Base-by-base conservation (phyloP, 805 yeast species). In the Kazachstania viticola region DNA sequence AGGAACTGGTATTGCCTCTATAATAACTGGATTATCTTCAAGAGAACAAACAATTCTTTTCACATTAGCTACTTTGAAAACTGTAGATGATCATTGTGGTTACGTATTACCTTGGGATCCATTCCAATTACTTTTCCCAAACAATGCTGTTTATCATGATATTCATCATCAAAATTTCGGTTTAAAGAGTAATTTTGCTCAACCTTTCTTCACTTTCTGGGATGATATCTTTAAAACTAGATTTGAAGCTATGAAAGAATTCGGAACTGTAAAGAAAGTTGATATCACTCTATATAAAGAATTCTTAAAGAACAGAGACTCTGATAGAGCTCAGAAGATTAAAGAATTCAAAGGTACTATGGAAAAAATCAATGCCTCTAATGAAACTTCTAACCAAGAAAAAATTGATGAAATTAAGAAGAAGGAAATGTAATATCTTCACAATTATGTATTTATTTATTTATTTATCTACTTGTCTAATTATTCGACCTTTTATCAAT, bases 61-160 rank as follows among this genome's bases (percentile, higher is more conserved):
- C 59, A 75, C 88, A 2, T 83, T 91, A 54, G 82, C 95, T 12
- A 91, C 98, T 2, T 58, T 91, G 71, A 91, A 91, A 58, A 91
- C 98, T 1, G 95, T 91, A 30, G 97, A 91, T 55, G 98, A 91
- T 56, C 98, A 91, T 60, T 91, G 97, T 58, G 98, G 98, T n/a
- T 91, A 88, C 57, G 75, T 87, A 18, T 64, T 91, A 34, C 97
- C 97, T 12, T 80, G 64, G 55, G 98, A 91, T 57, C 75, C 87
- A 15, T 80, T 91, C 67, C 98, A 91, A 64, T 52, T 74, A 27
- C 35, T 88, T 15, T 91, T 91, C 71, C 97, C 96, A 41, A 91
- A 91, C 62, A 85, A 91, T 53, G 80, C 97, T 11, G 79, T 85
- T 21, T 91, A 85, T 57, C 98, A 91, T 51, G 98, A 91, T 59